phyloP scores from a whole-genome alignment of 1,284 basidiomycete species.

The Ustilago curta region DNA sequence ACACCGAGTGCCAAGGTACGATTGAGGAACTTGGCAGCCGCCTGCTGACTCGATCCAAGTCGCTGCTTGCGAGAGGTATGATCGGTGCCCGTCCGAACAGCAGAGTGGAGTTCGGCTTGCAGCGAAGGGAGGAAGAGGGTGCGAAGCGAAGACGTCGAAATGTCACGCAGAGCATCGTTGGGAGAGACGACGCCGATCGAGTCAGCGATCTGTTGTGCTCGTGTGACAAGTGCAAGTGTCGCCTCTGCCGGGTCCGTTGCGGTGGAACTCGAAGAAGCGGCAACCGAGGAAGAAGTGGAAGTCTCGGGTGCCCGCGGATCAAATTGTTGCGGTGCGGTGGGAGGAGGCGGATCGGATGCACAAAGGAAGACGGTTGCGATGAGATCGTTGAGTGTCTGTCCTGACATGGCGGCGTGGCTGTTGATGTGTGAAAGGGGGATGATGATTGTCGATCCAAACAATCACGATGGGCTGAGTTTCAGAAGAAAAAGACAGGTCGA shows the following conservation, averaged over 20 bases:
- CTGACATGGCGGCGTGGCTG: slow-evolving; percentile 20
- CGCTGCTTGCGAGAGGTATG: slow-evolving; percentile 22
- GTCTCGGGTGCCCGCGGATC: slow-evolving; percentile 25
- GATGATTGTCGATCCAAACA: not conserved
- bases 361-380: slow-evolving; percentile 34
- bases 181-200: slow-evolving; percentile 50
- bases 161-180: slow-evolving; percentile 56
- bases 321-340: slow-evolving; percentile 28
- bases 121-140: slow-evolving; percentile 57
- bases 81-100: slow-evolving; percentile 20
- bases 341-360: slow-evolving; percentile 36
- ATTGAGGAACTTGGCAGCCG: slow-evolving; percentile 36
- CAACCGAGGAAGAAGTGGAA: slow-evolving; percentile 9
- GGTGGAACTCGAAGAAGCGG: slow-evolving; percentile 18
- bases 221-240: slow-evolving; percentile 24
- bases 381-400: slow-evolving; percentile 38
- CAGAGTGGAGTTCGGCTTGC: slow-evolving; percentile 34
- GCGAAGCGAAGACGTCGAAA: slow-evolving; percentile 58
- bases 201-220: slow-evolving; percentile 49
- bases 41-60: slow-evolving; percentile 21
- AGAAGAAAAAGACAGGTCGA: slow-evolving; percentile 3
- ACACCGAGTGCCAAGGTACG: slow-evolving; percentile 26
- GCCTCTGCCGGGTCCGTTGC: slow-evolving; percentile 18
- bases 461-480: slow-evolving; percentile 13
- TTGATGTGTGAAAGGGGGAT: not conserved